Base-by-base conservation (phyloP, 164 flowering plant species). In the Dillenia suffruticosa region DNA sequence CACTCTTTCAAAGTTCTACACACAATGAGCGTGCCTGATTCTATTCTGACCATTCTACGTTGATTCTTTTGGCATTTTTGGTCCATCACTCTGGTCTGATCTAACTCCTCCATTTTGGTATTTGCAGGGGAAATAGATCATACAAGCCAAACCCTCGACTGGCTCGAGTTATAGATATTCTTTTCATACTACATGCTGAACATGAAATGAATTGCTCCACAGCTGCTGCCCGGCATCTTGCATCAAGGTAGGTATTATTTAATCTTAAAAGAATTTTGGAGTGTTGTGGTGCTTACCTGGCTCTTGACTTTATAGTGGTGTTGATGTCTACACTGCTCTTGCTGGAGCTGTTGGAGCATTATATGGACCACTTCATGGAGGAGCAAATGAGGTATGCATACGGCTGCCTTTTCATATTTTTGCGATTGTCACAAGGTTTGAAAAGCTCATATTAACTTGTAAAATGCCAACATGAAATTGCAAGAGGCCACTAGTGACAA, bases 191-290 rank as follows among this genome's bases (percentile, higher is more conserved):
- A 58, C 99, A 95, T 76, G 99, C 99, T 8, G 99, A 95, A 70
- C 99, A 95, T 81, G 97, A 95, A 72, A 95, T 92, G 99, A 95
- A 95, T 71, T 95, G 99, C 71, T 95, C 99, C 44, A 95, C 99
- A 0, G 83, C 99, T 67, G 99, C 99, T 72, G 99, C 97, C 9
- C 75, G 99, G 57, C 99, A 95, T 82, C 97, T 95, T 63, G 94
- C 98, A 17, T 93, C 98, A 56, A 87, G 98, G 97, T 93, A 74
- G 16, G 56, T 51, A 57, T 63, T 51, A 62, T 66, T 46, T 15
- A 44, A 19, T 19, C 26, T 47, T 19, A 24, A 55, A 12, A 4
- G 40, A 32, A 32, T 6, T 32, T 45, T 56, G 13, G 66, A 49
- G 49, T 26, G 9, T 58, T 54, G 56, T 17, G 22, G 55, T 1